These are phyloP conservation scores for Beauveria bassiana DNA, from an alignment of 2,329 filamentous ascomycete species.

Conservation along the genomic window DNA sequence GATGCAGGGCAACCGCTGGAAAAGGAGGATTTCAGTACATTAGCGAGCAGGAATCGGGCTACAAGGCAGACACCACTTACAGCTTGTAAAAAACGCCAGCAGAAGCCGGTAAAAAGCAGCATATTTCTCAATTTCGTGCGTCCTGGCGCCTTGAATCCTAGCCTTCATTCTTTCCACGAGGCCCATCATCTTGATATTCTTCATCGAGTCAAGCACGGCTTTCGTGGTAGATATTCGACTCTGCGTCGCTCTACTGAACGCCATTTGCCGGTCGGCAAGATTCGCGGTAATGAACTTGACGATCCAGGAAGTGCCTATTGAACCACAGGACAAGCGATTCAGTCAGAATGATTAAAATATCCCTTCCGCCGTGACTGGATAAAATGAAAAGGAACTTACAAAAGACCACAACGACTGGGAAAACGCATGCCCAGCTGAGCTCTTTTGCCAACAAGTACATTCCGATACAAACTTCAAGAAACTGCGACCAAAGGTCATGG, in stretches of 20 bases:
- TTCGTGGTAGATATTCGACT: conserved; percentile 7
- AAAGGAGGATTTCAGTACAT: neutral
- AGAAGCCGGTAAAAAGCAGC: conserved; percentile 11
- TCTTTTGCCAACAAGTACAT: conserved; percentile 5
- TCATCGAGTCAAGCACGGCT: conserved; percentile 13
- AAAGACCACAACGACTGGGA: conserved; percentile 1
- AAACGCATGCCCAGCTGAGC: conserved; percentile 6
- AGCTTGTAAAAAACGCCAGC: conserved; percentile 11
- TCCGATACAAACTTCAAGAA: conserved; percentile 4
- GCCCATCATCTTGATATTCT: conserved; percentile 16
- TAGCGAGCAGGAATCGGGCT: neutral
- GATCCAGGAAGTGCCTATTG: conserved; percentile 7
- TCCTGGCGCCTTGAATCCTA: conserved; percentile 9
- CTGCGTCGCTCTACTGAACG: conserved; percentile 6
- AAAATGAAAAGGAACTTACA: neutral
- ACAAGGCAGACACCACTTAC: neutral
- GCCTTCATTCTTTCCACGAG: conserved; percentile 7
- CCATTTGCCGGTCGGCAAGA: conserved; percentile 10
- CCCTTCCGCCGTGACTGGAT: neutral
- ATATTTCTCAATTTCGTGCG: conserved; percentile 4
- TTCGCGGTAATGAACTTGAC: conserved; percentile 9
- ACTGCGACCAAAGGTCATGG: conserved; percentile 8
- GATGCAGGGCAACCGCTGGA: neutral
- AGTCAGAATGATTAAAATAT: neutral
- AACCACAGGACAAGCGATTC: neutral